Percentiles rank a stretch among this genome's conserved stretches.
phyloP scores from a whole-genome alignment of 2,329 filamentous ascomycete species.

The Colletotrichum paranaense region DNA sequence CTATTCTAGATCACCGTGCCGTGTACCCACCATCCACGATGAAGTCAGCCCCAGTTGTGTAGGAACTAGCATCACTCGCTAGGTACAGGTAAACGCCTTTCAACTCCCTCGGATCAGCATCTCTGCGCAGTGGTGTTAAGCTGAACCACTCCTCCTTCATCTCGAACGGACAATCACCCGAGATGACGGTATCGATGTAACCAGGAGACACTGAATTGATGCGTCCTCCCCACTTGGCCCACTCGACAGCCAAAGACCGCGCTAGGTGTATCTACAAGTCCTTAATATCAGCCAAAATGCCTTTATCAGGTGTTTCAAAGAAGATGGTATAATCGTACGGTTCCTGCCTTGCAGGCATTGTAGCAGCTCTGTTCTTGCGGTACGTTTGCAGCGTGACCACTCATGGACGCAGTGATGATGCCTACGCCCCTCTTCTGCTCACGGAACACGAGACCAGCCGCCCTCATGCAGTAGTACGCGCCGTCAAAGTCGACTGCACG shows the following conservation, averaged over 20 bases:
- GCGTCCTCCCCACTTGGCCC: conserved; percentile 39
- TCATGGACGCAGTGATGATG: conserved; percentile 49
- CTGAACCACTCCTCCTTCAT: conserved; percentile 48
- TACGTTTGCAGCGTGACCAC: conserved; percentile 45
- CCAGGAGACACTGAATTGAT: conserved; percentile 48
- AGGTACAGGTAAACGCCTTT: conserved; percentile 47
- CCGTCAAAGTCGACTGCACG: conserved; percentile 46
- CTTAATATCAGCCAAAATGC: not conserved
- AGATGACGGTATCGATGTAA: conserved; percentile 51
- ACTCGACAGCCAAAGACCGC: conserved; percentile 46
- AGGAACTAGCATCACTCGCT: conserved; percentile 46
- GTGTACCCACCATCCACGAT: conserved; percentile 45
- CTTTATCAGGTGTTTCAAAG: not conserved
- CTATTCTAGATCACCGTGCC: not conserved
- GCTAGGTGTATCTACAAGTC: conserved; percentile 43
- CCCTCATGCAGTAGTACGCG: conserved; percentile 47
- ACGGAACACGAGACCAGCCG: conserved; percentile 47
- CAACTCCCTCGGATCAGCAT: conserved; percentile 44
- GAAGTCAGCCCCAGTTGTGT: conserved; percentile 47
- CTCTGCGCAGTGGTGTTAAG: conserved; percentile 44
- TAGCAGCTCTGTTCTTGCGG: conserved; percentile 83
- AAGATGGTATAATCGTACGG: conserved; percentile 50
- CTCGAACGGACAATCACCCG: conserved; percentile 45
- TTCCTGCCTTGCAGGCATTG: conserved; percentile 83
- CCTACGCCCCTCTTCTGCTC: conserved; percentile 47